Percentiles rank a stretch among this genome's conserved stretches.
Conservation (phyloP, 1,139 yeast genomes). For the Maudiozyma humilis region DNA sequence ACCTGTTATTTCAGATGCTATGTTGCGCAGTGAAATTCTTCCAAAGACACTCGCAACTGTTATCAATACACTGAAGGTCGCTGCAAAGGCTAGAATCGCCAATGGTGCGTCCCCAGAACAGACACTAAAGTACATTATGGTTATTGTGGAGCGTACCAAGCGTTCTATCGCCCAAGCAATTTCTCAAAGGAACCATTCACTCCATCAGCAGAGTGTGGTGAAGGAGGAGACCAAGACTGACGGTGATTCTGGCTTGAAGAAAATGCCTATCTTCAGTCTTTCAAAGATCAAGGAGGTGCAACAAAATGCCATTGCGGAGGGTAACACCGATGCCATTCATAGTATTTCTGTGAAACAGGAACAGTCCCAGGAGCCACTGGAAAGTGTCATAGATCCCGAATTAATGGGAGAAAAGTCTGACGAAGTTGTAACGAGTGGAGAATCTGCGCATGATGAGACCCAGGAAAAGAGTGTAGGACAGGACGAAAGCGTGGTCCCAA, state of each 20-base stretch:
- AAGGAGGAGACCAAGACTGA: not conserved
- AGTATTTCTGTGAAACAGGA: not conserved
- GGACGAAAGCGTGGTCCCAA: too few relatives aligned
- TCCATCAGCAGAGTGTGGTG: not conserved
- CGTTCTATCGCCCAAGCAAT: slow-evolving; percentile 59
- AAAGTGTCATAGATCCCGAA: not conserved
- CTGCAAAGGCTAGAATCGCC: slow-evolving; percentile 29
- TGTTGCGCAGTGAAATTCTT: slow-evolving; percentile 11
- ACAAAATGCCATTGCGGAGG: not conserved
- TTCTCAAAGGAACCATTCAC: slow-evolving; percentile 32
- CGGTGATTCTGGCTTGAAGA: slow-evolving; percentile 1
- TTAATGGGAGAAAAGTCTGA: not conserved
- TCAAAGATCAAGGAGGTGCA: slow-evolving; percentile 15
- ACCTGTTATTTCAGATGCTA: not conserved
- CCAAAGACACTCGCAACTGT: slow-evolving; percentile 27
- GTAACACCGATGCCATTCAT: not conserved
- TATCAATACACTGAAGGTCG: slow-evolving; percentile 28
- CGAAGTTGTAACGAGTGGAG: not conserved
- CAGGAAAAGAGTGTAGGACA: not conserved
- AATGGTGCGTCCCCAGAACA: slow-evolving; percentile 30
- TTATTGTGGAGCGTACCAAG: slow-evolving; percentile 30
- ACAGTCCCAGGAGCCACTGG: not conserved
- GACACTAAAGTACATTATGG: slow-evolving; percentile 24
- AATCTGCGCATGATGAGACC: not conserved
- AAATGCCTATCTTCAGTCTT: slow-evolving; percentile 22